Evolutionary conservation across 306 rosid species (phyloP).

Genomic region (Medicago truncatula): MtrunA17r5.0-ANR NC_053045.1:38590501-38591000

Average conservation of each 20-base stretch:
- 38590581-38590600: neutral
- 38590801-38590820: neutral
- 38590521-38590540: neutral
- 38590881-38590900: constrained; percentile 17
- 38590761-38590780: neutral
- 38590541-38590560: neutral
- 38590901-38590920: constrained; percentile 31
- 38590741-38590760: constrained; percentile 21
- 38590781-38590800: constrained; percentile 28
- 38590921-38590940: constrained; percentile 32
- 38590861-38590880: constrained; percentile 26
- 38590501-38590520: neutral
- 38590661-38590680: constrained; percentile 15
- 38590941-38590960: constrained; percentile 59
- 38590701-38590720: constrained; percentile 13
- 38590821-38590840: constrained; percentile 11
- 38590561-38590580: constrained; percentile 10
- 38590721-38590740: constrained; percentile 12
- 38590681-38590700: neutral
- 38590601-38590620: constrained; percentile 6
- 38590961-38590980: constrained; percentile 81
- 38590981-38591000: constrained; percentile 97
- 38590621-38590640: neutral
- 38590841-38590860: constrained; percentile 1
- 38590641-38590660: neutral